Conservation (phyloP, 805 yeast species). For the Wickerhamiella dianesei region DNA sequence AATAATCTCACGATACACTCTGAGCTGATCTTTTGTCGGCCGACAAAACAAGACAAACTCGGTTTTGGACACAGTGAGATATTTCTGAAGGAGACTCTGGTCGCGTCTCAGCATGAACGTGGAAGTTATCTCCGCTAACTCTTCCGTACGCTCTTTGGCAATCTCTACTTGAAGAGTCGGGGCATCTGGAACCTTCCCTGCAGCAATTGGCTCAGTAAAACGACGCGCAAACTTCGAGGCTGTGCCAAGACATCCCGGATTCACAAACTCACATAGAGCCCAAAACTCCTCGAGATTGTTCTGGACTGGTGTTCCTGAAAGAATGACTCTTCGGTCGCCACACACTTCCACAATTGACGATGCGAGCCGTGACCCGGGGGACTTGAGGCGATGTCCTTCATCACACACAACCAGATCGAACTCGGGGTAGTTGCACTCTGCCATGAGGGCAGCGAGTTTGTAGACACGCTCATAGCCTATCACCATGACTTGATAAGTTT, state of each 20-base stretch:
- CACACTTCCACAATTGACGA: slow-evolving; percentile 45
- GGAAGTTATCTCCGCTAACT: slow-evolving; percentile 49
- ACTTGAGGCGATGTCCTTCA: slow-evolving; percentile 88
- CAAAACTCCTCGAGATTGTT: slow-evolving; percentile 78
- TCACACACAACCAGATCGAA: slow-evolving; percentile 77
- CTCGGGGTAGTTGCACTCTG: slow-evolving; percentile 3
- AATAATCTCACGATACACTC: slow-evolving; percentile 39
- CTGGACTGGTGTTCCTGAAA: slow-evolving; percentile 90
- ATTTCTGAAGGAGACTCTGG: slow-evolving; percentile 41
- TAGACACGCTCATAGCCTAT: slow-evolving; percentile 74
- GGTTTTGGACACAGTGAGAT: slow-evolving; percentile 55
- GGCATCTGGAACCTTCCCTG: slow-evolving; percentile 53
- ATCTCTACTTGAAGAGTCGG: slow-evolving; percentile 34
- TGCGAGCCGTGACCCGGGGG: slow-evolving; percentile 54
- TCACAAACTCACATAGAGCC: slow-evolving; percentile 66
- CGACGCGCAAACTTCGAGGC: slow-evolving; percentile 34
- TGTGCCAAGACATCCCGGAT: slow-evolving; percentile 68
- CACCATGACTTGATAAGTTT: slow-evolving; percentile 65
- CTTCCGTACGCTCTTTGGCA: slow-evolving; percentile 53
- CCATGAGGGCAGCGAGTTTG: slow-evolving; percentile 28
- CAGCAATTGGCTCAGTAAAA: slow-evolving; percentile 56
- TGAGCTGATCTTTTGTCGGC: slow-evolving; percentile 52
- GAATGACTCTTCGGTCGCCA: slow-evolving; percentile 43
- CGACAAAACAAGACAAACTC: slow-evolving; percentile 67
- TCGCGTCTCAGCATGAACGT: slow-evolving; percentile 55